Conservation (phyloP, 1,284 basidiomycete species). For the Vanrija sp. region DNA sequence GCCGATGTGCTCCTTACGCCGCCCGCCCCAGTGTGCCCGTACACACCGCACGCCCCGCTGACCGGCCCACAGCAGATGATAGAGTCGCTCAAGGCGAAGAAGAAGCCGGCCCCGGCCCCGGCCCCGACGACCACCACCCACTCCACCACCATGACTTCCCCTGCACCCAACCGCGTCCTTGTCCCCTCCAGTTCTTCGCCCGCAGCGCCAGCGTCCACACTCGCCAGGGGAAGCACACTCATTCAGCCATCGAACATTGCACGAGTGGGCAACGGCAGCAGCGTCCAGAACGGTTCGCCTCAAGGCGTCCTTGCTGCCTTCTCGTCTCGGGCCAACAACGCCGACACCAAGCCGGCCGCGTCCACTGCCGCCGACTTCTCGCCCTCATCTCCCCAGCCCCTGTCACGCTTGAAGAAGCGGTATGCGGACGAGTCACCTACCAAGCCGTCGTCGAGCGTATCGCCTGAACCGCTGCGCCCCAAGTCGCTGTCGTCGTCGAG, state of each 20-base stretch:
- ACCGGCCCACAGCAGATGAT: not conserved
- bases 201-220: too few relatives aligned
- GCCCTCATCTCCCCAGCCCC: constrained; percentile 20
- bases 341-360: not conserved
- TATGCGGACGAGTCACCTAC: constrained; percentile 16
- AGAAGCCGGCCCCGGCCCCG: constrained; percentile 74
- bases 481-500: constrained; percentile 2
- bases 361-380: constrained; percentile 6
- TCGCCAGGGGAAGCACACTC: not conserved
- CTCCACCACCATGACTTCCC: not conserved
- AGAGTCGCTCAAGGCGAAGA: constrained; percentile 49
- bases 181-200: not conserved
- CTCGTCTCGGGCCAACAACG: not conserved
- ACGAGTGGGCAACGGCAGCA: not conserved
- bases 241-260: not conserved
- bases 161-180: not conserved
- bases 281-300: too few relatives aligned
- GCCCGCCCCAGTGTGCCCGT: not conserved
- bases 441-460: constrained; percentile 3
- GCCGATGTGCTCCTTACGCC: too few relatives aligned
- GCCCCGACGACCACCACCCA: constrained; percentile 60
- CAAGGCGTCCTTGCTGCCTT: too few relatives aligned
- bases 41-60: not conserved
- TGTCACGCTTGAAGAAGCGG: constrained; percentile 22
- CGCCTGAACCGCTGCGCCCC: too few relatives aligned